phyloP scores from a whole-genome alignment of 306 rosid genomes.

The Quercus alba region DNA sequence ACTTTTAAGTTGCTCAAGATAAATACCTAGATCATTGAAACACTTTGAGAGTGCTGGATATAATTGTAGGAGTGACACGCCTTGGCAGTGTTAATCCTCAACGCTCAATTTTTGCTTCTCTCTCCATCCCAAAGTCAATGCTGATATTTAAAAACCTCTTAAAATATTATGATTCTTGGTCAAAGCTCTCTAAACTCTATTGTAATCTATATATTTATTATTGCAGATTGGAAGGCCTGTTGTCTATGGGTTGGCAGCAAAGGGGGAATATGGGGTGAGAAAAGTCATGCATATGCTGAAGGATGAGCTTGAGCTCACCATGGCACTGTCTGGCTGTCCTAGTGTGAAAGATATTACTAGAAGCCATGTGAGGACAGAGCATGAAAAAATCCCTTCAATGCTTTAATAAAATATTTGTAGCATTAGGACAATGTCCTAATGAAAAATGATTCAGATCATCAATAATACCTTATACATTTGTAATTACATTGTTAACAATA shows the following conservation, averaged over 20 bases:
- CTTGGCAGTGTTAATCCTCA: too few species aligned
- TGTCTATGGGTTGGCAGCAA: conserved; percentile 46
- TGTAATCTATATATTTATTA: neutral
- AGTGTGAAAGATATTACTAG: conserved; percentile 39
- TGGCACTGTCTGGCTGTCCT: conserved; percentile 55
- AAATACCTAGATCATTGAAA: neutral
- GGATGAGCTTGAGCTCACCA: conserved; percentile 49
- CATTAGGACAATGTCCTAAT: too few species aligned
- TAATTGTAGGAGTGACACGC: too few species aligned
- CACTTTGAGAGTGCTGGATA: neutral
- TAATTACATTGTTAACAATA: too few species aligned
- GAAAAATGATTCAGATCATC: too few species aligned
- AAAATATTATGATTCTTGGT: neutral
- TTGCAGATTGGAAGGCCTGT: conserved; percentile 9
- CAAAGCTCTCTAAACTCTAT: neutral
- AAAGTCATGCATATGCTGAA: conserved; percentile 45
- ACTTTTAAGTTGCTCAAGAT: neutral
- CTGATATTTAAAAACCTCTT: too few species aligned
- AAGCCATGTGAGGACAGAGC: conserved; percentile 39
- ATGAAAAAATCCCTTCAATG: conserved; percentile 32
- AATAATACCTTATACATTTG: too few species aligned
- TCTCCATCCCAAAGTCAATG: neutral
- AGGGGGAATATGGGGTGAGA: conserved; percentile 50
- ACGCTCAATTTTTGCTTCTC: too few species aligned
- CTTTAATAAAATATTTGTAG: conserved; percentile 19